Base-by-base conservation (phyloP, 768 basidiomycete genomes). In the Clathrus columnatus region DNA sequence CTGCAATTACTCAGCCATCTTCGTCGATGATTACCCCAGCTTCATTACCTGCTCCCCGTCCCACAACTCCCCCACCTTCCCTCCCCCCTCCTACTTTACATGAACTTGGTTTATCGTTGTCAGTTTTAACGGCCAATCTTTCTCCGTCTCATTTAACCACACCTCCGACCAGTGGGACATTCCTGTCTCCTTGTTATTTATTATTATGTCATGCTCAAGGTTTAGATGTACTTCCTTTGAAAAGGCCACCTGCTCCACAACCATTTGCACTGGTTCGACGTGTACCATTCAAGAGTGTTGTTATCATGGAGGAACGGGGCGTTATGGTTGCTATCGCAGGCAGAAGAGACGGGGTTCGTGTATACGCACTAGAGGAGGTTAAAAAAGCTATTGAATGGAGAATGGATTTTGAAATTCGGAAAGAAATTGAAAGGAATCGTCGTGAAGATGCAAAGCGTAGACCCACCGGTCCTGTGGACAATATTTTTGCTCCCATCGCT, bases 281-380 rank as follows among this genome's bases (percentile, higher is more conserved):
- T 53, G 87, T 90, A 50, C 76, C 78, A 30, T 92, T 92, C 69
- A 91, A 90, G 64, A 82, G 79, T 54, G 84, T 92, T n/a, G 86
- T 92, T 0, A 85, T 92, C 14, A 92, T 92, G 90, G 90, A 92
- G 62, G 87, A 91, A 63, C 84, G 90, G 27, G 90, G 89, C 6
- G 88, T 92, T 0, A 71, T 92, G n/a, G 90, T 92, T 7, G 89
- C 90, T 11, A 90, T 92, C 59, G 91, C 91, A 16, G 90, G 90
- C 7, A 74, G 90, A 59, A 73, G 90, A 61, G 88, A 91, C 59
- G 89, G 90, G 2, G 89, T 92, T 44, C 79, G 90, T 30, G 90
- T 92, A 17, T 92, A 92, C 67, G 90, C 90, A 17, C 73, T 92
- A 16, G 89, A 91, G 57, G 90, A 92, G 63, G 80, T 92, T 11